Evolutionary conservation across 78 protist genomes (phyloP).

Genomic region (Pelomyxa schiedti): DNA sequence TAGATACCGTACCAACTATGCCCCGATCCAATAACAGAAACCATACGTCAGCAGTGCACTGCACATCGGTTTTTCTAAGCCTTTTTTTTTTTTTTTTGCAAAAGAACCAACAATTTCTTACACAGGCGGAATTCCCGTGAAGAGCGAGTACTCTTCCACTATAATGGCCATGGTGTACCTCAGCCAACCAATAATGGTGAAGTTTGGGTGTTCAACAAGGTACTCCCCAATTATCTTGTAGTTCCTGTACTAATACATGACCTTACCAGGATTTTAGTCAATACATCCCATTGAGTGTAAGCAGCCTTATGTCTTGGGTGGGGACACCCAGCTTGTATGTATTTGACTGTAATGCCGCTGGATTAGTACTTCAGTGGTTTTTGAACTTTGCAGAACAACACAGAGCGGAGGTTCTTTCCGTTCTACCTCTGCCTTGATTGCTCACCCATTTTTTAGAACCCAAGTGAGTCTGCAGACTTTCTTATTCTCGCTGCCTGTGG

Average conservation of each 20-base stretch:
- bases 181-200: constrained; percentile 87
- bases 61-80: too few species aligned
- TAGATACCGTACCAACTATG: constrained; percentile 53
- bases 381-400: constrained; percentile 59
- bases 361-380: constrained; percentile 67
- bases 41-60: constrained; percentile 60
- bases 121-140: constrained; percentile 67
- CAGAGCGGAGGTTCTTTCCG: constrained; percentile 14
- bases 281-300: constrained; percentile 85
- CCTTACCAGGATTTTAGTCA: constrained; percentile 89
- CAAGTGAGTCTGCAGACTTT: constrained; percentile 14
- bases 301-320: constrained; percentile 83
- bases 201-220: constrained; percentile 93
- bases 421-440: not conserved
- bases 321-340: constrained; percentile 80
- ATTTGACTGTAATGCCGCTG: constrained; percentile 91
- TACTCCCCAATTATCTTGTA: not conserved
- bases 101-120: too few species aligned
- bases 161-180: constrained; percentile 99
- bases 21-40: constrained; percentile 66
- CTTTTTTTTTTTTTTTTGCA: too few species aligned
- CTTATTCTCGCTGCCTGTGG: constrained; percentile 90
- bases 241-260: not conserved
- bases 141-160: constrained; percentile 93
- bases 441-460: not conserved